These are phyloP conservation scores for Phascolomyces articulosus DNA, from an alignment of 371 early-diverging fungal species.

Conservation along the genomic window DNA sequence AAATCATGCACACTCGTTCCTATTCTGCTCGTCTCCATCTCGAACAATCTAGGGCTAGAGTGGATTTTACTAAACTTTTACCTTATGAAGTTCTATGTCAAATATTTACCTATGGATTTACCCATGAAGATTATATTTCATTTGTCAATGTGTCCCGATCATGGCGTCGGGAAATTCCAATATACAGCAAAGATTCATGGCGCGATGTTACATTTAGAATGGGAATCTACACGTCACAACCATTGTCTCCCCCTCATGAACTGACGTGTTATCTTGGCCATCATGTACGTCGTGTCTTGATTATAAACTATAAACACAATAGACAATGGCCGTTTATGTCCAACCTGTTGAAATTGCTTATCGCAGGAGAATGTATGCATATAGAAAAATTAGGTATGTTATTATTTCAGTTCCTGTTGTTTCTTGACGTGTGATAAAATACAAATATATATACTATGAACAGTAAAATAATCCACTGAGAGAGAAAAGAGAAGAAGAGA, in stretches of 20 bases:
- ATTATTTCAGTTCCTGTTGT: too few relatives aligned
- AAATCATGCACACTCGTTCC: too few relatives aligned
- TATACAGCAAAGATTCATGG: neutral
- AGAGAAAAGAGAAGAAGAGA: too few relatives aligned
- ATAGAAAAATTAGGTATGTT: too few relatives aligned
- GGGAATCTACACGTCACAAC: neutral
- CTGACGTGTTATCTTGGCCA: neutral
- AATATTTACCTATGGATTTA: neutral
- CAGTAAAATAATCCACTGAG: too few relatives aligned
- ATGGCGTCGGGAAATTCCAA: neutral
- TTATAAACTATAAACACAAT: neutral
- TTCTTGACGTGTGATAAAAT: too few relatives aligned
- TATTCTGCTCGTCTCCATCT: too few relatives aligned
- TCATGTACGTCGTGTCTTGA: neutral
- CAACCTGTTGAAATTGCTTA: too few relatives aligned
- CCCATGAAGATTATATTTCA: neutral
- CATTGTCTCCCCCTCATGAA: neutral
- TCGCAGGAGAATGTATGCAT: too few relatives aligned
- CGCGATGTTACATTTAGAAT: neutral
- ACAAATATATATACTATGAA: too few relatives aligned
- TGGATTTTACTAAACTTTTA: neutral
- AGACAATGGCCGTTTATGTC: neutral
- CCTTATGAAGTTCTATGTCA: neutral
- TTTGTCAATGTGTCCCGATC: neutral
- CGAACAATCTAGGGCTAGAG: too few relatives aligned